These are phyloP conservation scores for Candida montana DNA, from an alignment of 805 yeast genomes.

Conservation along the genomic window DNA sequence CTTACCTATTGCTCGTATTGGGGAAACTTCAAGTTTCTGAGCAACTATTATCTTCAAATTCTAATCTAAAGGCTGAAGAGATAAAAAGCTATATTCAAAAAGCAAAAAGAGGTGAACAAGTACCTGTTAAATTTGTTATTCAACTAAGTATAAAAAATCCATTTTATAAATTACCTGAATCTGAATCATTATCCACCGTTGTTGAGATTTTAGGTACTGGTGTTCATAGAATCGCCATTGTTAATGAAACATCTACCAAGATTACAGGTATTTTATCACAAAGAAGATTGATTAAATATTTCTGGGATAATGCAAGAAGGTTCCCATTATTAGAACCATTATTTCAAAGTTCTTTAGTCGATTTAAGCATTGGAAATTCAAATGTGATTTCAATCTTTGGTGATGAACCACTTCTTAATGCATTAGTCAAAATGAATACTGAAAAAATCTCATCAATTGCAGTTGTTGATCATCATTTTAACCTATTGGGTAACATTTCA, in stretches of 20 bases:
- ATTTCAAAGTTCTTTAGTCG: conserved; percentile 61
- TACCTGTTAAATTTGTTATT: conserved; percentile 85
- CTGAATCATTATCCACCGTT: conserved; percentile 64
- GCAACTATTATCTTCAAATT: conserved; percentile 23
- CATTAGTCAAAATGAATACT: conserved; percentile 76
- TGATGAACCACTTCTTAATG: conserved; percentile 83
- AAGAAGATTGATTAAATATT: conserved; percentile 73
- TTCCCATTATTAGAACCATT: conserved; percentile 78
- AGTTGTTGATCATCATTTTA: conserved; percentile 73
- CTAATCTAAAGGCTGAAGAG: conserved; percentile 31
- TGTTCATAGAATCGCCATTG: conserved; percentile 87
- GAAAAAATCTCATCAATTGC: conserved; percentile 88
- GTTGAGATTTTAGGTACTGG: conserved; percentile 91
- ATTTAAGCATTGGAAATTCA: conserved; percentile 67
- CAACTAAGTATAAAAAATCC: conserved; percentile 85
- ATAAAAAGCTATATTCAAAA: conserved; percentile 40
- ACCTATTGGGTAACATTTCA: conserved; percentile 85
- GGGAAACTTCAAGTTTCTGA: conserved; percentile 51
- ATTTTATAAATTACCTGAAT: conserved; percentile 68
- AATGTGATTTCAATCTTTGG: conserved; percentile 79
- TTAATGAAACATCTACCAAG: conserved; percentile 43
- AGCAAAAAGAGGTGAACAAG: conserved; percentile 85
- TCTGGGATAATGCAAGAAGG: conserved; percentile 90
- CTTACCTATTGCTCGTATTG: conserved; percentile 78
- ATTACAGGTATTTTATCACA: conserved; percentile 87